Evolutionary conservation across 148 eudicot species (phyloP).

Genomic region (Fagopyrum homotropicum): DNA sequence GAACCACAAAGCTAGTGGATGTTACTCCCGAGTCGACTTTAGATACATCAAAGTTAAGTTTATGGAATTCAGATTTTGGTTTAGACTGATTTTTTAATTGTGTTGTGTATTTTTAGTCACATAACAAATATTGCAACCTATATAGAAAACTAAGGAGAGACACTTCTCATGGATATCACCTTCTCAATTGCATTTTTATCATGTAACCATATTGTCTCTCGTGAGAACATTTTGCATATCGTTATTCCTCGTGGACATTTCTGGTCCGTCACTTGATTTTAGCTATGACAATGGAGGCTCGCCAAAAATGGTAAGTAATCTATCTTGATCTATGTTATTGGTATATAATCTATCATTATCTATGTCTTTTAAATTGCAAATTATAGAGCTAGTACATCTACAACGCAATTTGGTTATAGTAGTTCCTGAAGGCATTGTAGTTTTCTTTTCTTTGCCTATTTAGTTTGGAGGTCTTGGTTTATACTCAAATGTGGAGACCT

Average conservation of each 20-base stretch:
- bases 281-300: conserved; percentile 70
- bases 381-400: conserved; percentile 78
- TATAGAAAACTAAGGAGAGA: conserved; percentile 77
- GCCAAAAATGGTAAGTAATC: conserved; percentile 48
- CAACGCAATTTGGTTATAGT: conserved; percentile 67
- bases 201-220: conserved; percentile 85
- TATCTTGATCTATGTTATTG: neutral
- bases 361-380: conserved; percentile 37
- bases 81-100: too few relatives aligned
- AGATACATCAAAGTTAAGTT: too few relatives aligned
- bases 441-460: conserved; percentile 93
- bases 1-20: too few relatives aligned
- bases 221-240: conserved; percentile 77
- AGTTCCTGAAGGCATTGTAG: conserved; percentile 81
- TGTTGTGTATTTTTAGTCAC: too few relatives aligned
- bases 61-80: too few relatives aligned
- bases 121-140: conserved; percentile 61
- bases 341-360: neutral
- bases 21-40: too few relatives aligned
- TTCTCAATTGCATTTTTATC: conserved; percentile 69
- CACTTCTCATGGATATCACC: conserved; percentile 67
- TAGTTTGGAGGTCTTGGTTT: too few relatives aligned
- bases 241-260: conserved; percentile 74
- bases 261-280: conserved; percentile 76
- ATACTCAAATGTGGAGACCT: too few relatives aligned